Percentiles rank a stretch among this genome's conserved stretches.
Conservation (phyloP, 2,329 filamentous ascomycete species). For the Pseudogymnoascus sp. region DNA sequence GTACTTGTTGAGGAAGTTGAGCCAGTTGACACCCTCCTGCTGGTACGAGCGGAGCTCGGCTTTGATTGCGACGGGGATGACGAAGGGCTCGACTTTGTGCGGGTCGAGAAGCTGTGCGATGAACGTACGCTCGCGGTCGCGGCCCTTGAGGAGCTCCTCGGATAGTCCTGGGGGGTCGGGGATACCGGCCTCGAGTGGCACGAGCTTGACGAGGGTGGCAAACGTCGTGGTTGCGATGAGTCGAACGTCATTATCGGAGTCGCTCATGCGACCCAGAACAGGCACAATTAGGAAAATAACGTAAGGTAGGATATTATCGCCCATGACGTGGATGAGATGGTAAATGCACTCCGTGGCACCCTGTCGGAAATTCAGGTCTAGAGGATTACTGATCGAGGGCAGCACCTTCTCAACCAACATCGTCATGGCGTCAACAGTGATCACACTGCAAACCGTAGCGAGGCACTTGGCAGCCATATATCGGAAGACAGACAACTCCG, state of each 20-base stretch:
- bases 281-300: constrained; percentile 98
- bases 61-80: constrained; percentile 93
- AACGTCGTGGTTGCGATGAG: constrained; percentile 94
- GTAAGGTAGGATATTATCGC: constrained; percentile 88
- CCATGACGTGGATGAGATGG: constrained; percentile 96
- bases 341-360: constrained; percentile 93
- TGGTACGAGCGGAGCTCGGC: constrained; percentile 94
- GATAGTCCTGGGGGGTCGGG: constrained; percentile 92
- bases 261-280: constrained; percentile 94
- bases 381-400: constrained; percentile 80
- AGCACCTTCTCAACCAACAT: constrained; percentile 88
- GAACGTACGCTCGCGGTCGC: constrained; percentile 91
- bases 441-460: constrained; percentile 93
- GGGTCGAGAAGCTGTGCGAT: constrained; percentile 93
- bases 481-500: constrained; percentile 79
- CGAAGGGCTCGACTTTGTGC: constrained; percentile 90
- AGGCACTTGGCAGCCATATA: constrained; percentile 97
- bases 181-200: constrained; percentile 93
- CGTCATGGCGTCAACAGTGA: constrained; percentile 91
- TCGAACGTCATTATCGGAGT: constrained; percentile 91
- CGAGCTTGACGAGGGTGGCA: constrained; percentile 91
- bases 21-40: constrained; percentile 97
- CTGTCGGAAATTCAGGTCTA: constrained; percentile 83
- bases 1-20: constrained; percentile 95
- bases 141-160: constrained; percentile 74